phyloP scores from a whole-genome alignment of 495 filamentous ascomycete genomes.

The Lasiosphaeria hispida region DNA sequence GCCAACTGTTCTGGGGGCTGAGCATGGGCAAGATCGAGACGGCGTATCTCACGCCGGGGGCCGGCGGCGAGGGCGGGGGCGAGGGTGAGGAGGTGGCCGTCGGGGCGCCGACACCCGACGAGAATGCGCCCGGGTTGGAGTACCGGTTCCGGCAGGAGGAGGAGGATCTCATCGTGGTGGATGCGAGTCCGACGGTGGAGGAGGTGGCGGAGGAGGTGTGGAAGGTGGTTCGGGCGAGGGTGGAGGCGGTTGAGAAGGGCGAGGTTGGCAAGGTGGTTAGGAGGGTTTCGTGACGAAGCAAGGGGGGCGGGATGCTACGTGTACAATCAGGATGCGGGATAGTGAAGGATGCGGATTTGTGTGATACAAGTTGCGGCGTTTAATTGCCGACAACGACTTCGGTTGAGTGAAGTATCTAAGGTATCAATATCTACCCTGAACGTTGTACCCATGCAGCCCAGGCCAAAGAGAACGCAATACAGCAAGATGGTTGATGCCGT shows the following conservation, averaged over 20 bases:
- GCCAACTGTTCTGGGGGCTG: slow-evolving; percentile 65
- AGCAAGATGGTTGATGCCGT: slow-evolving; percentile 14
- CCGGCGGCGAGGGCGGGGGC: slow-evolving; percentile 11
- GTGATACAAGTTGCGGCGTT: background rate
- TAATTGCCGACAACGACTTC: background rate
- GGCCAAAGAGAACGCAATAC: background rate
- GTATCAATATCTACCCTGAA: background rate
- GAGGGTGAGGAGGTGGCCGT: slow-evolving; percentile 27
- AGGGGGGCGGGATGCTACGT: too few species aligned
- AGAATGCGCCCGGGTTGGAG: slow-evolving; percentile 26
- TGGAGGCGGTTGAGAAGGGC: slow-evolving; percentile 47
- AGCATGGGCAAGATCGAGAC: slow-evolving; percentile 44
- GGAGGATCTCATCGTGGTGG: slow-evolving; percentile 54
- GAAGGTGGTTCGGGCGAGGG: slow-evolving; percentile 43
- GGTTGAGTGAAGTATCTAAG: background rate
- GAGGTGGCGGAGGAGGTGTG: slow-evolving; percentile 52
- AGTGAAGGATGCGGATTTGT: background rate
- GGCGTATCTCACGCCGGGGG: background rate
- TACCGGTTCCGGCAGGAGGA: slow-evolving; percentile 48
- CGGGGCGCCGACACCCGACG: slow-evolving; percentile 19
- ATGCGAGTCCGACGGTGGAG: slow-evolving; percentile 51
- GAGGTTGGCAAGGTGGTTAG: slow-evolving; percentile 45
- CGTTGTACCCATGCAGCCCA: background rate
- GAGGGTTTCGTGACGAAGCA: slow-evolving; percentile 32
- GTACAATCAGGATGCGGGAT: too few species aligned